Conservation (phyloP, 2,329 filamentous ascomycete species). For the Fusarium sp. region DNA sequence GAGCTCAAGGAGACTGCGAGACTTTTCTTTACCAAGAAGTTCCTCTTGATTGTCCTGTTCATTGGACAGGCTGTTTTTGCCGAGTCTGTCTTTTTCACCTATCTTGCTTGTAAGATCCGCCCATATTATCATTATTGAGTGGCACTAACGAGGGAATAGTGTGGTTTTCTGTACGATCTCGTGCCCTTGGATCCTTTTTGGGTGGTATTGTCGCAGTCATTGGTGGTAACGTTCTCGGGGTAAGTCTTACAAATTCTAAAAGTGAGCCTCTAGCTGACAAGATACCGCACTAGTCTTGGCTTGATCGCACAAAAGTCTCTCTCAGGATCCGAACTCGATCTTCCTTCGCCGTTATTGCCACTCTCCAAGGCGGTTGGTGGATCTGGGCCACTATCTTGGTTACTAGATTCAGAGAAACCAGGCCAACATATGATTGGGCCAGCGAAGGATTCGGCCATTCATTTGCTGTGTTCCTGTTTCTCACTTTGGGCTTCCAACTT, state of each 20-base stretch:
- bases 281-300: constrained; percentile 57
- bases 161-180: constrained; percentile 78
- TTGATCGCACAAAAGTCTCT: constrained; percentile 69
- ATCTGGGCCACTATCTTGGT: constrained; percentile 76
- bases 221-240: constrained; percentile 74
- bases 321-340: constrained; percentile 67
- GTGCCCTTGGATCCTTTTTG: constrained; percentile 78
- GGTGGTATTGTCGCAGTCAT: constrained; percentile 76
- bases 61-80: constrained; percentile 79
- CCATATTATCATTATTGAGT: accelerated
- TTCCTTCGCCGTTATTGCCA: constrained; percentile 67
- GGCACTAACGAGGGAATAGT: constrained; percentile 51
- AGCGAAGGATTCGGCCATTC: constrained; percentile 73
- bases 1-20: constrained; percentile 72
- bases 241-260: constrained; percentile 51
- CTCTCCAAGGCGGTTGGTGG: constrained; percentile 78
- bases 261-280: background rate
- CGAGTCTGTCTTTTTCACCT: constrained; percentile 81
- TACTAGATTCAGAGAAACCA: constrained; percentile 68
- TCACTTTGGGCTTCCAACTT: constrained; percentile 76
- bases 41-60: constrained; percentile 74
- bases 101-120: constrained; percentile 56
- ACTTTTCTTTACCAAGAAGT: constrained; percentile 71
- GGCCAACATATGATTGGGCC: constrained; percentile 76
- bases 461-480: constrained; percentile 76